Evolutionary conservation across 495 filamentous ascomycete species (phyloP), one percentile per base, ranked within the genome.

Genomic region (Penicillium roqueforti): DNA sequence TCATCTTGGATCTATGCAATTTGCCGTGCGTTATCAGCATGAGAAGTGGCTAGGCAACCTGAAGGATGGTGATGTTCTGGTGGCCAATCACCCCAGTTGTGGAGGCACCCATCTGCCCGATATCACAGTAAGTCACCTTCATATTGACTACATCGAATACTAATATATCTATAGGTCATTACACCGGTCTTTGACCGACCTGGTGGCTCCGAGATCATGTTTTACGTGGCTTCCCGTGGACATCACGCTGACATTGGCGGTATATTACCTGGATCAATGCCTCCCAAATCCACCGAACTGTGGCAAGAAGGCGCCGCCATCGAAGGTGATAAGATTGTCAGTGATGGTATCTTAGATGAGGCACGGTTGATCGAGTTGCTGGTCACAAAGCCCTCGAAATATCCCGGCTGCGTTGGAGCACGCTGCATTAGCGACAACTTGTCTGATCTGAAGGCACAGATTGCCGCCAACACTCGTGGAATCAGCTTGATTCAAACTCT

Each of bases 241-340:
- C 93, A 98, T 65, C 93, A 98, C 57, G 93, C 93, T 2, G 93
- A 98, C 67, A 97, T 98, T 58, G 93, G 93, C 13, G 93, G 93
- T 26, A 97, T 97, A 49, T 81, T 96, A 4, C 92, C 93, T 1
- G 93, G 93, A 8, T 95, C 89, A 34, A 98, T 98, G 93, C 93
- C 93, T 1, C 93, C 93, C 1, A 87, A 96, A 56, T 96, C 92
- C 3, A 83, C 87, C 5, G 93, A 97, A 61, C 80, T 98, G 0
- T 97, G 78, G 75, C 92, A 98, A 68, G 93, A 98, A 72, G 93
- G 93, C 8, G 92, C 95, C 0, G 83, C 91, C 9, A 95, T 98
- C 59, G 91, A 93, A 68, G 87, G 86, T 9, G 95, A 97, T 66
- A 97, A 95, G 71, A 80, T 98, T 2, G 92, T 98, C 41, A 92